Evolutionary conservation across 179 eudicot genomes (phyloP).

Genomic region (Sideroxylon spinosum): DNA sequence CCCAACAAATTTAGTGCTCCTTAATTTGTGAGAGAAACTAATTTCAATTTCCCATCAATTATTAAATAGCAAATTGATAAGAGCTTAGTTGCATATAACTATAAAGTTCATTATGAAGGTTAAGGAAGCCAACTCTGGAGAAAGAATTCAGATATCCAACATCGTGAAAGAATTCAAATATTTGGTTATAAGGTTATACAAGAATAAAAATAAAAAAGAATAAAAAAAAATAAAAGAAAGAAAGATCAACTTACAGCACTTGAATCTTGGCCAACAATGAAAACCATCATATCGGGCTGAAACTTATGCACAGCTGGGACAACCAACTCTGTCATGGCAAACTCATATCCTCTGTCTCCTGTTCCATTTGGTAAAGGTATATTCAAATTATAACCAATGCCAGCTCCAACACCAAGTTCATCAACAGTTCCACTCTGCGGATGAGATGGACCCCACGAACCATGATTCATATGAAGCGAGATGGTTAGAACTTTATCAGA

Average conservation of each 20-base stretch:
- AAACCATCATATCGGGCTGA: conserved; percentile 66
- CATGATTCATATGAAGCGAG: conserved; percentile 95
- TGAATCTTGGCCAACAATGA: conserved; percentile 86
- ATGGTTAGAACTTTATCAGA: conserved; percentile 74
- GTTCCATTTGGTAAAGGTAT: conserved; percentile 87
- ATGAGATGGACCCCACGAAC: conserved; percentile 97
- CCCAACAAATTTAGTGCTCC: background rate
- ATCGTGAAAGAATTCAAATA: background rate
- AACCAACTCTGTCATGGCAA: conserved; percentile 66
- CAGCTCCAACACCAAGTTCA: conserved; percentile 83
- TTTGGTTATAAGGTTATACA: background rate
- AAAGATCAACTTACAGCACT: conserved; percentile 69
- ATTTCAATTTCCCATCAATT: background rate
- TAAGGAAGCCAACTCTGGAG: background rate
- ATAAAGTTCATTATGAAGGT: background rate
- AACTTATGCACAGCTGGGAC: conserved; percentile 66
- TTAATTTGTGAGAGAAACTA: background rate
- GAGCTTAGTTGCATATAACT: background rate
- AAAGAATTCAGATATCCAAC: background rate
- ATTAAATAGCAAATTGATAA: background rate
- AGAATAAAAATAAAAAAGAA: background rate
- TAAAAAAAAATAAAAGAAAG: background rate
- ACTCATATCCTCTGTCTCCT: conserved; percentile 64
- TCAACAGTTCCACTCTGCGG: conserved; percentile 67
- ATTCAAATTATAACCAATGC: conserved; percentile 80